Percentiles rank a stretch among this genome's conserved stretches.
Conservation (phyloP, 768 basidiomycete species). For the Dentipellis fragilis region DNA sequence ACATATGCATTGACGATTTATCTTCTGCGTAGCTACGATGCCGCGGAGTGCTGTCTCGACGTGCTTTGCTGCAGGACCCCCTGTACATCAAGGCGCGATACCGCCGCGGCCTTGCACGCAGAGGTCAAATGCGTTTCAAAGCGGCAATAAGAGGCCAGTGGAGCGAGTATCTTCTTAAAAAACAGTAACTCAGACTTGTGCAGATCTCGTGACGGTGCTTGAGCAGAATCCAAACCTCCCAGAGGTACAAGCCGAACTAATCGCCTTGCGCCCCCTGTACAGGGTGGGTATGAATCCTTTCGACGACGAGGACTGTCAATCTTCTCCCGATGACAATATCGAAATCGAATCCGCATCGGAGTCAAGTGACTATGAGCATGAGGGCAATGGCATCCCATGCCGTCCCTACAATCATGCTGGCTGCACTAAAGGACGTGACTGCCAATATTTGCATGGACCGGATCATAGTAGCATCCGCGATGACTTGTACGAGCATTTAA, state of each 20-base stretch:
- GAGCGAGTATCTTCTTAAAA: no score
- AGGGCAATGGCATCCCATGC: constrained; percentile 43
- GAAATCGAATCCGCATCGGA: constrained; percentile 37
- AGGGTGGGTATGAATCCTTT: neutral
- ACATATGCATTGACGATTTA: no score
- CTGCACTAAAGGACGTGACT: constrained; percentile 31
- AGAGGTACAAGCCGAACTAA: constrained; percentile 15
- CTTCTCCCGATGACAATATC: constrained; percentile 17
- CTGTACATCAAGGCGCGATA: constrained; percentile 25
- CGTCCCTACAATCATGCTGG: constrained; percentile 47
- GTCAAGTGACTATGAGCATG: constrained; percentile 43
- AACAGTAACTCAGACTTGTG: no score
- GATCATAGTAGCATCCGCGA: constrained; percentile 47
- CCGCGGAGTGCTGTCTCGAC: constrained; percentile 20
- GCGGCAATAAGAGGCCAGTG: no score
- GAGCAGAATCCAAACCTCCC: constrained; percentile 18
- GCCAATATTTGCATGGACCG: constrained; percentile 42
- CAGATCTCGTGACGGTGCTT: constrained; percentile 23
- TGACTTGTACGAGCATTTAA: constrained; percentile 36
- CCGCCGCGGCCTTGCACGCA: constrained; percentile 24
- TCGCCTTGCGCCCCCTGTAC: neutral
- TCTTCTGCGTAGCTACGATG: constrained; percentile 15
- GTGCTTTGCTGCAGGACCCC: constrained; percentile 14
- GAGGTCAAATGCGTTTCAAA: constrained; percentile 16
- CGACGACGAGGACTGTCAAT: constrained; percentile 13